Base-by-base conservation (phyloP, 345 rosid genomes). In the Sapria himalayana region DNA sequence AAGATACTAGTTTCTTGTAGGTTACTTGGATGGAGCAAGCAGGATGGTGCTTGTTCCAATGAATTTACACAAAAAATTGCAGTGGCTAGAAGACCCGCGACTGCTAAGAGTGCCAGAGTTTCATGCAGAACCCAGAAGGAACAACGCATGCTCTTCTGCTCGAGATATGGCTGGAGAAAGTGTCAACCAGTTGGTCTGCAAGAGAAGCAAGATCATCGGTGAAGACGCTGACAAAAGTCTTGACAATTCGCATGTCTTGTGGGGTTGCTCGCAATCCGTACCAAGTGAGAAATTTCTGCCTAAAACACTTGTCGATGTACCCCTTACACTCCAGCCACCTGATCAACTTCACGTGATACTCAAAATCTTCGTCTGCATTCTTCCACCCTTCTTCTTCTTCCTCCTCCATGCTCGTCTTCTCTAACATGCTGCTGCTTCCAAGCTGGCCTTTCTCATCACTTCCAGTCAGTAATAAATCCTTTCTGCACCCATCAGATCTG, bases 211-310 rank as follows among this genome's bases (percentile, higher is more conserved):
- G 76, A 61, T 91, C 99, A 19, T 67, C 77, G 21, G 49, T 62
- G 33, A 91, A 80, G 2, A 69, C 73, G 46, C 84, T 72, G 0
- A 84, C 70, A 46, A 72, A 84, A 20, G 76, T 64, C 68, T 89
- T 89, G 48, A 89, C 99, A 27, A 84, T 41, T 64, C 78, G 63
- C 6, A 71, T 60, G 71, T 82, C 95, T 46, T 73, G 72, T 32
- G 66, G 51, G 18, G 74, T 74, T 31, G 98, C 95, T 61, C 85
- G 67, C 54, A 82, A 61, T 71, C 92, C 73, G 43, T 76, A 89
- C 95, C 98, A 89, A 12, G 93, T 77, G 55, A 91, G 62, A 62
- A 91, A 84, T 57, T 77, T 84, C 76, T 91, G 85, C 58, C 95
- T 59, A 39, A 91, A 91, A 54, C 70, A 79, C 73, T 62, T 91